Percentiles rank a stretch among this genome's conserved stretches.
Evolutionary conservation across 2,329 filamentous ascomycete genomes (phyloP).

Genomic region (Cladosporium phlei): DNA sequence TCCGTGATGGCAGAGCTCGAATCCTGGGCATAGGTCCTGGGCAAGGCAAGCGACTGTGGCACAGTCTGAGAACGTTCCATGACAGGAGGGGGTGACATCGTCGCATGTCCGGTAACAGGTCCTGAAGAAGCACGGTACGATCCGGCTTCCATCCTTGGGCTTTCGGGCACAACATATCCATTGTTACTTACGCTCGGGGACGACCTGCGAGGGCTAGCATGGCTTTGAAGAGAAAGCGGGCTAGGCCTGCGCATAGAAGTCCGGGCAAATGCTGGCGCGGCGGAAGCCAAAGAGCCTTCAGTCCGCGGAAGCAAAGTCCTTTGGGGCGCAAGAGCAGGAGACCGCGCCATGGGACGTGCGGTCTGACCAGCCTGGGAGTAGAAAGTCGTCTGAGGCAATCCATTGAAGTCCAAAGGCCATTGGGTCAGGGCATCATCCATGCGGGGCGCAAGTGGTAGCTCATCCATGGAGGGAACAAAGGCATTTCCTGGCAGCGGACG

Average conservation of each 20-base stretch:
- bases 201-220: conserved; percentile 11
- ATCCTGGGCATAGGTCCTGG: conserved; percentile 9
- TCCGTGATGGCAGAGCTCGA: conserved; percentile 13
- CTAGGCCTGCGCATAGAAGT: conserved; percentile 8
- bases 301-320: conserved; percentile 24
- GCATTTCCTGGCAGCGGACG: conserved; percentile 10
- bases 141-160: conserved; percentile 7
- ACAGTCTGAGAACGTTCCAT: conserved; percentile 7
- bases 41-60: neutral
- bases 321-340: conserved; percentile 1
- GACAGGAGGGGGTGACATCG: neutral
- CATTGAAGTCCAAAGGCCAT: conserved; percentile 8
- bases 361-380: neutral
- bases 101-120: neutral
- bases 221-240: conserved; percentile 11
- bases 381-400: conserved; percentile 6
- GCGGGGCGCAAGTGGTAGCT: conserved; percentile 2
- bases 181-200: conserved; percentile 15
- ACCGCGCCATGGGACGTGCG: neutral
- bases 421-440: conserved; percentile 7
- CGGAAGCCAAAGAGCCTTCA: conserved; percentile 14
- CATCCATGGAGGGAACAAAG: conserved; percentile 13
- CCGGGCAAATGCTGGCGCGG: conserved; percentile 8
- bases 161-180: conserved; percentile 4
- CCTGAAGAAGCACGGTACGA: neutral